phyloP scores from a whole-genome alignment of 257 asterid genomes.

The Solanum habrochaites region DNA sequence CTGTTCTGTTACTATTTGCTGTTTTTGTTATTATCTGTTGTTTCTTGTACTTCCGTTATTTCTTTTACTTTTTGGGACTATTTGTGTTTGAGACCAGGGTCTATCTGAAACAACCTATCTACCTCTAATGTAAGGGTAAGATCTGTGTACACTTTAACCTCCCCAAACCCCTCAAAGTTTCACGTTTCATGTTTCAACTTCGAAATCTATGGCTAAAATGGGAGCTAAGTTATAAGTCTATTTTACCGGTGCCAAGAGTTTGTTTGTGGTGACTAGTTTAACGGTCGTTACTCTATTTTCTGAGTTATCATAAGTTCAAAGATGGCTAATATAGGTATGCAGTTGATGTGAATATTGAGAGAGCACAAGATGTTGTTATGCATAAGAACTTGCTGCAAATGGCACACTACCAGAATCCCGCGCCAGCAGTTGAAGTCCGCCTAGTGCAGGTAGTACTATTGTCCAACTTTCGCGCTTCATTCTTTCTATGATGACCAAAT shows the following conservation, averaged over 20 bases:
- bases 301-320: background rate
- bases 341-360: slow-evolving; percentile 69
- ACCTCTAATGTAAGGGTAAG: background rate
- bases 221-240: background rate
- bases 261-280: background rate
- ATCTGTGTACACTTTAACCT: background rate
- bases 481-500: background rate
- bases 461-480: background rate
- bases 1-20: background rate
- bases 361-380: slow-evolving; percentile 79
- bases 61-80: background rate
- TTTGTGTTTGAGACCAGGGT: background rate
- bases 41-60: background rate
- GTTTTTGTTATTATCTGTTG: background rate
- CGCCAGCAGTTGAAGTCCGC: slow-evolving; percentile 84
- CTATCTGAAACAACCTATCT: background rate
- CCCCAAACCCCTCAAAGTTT: background rate
- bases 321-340: slow-evolving; percentile 37
- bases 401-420: slow-evolving; percentile 60
- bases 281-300: background rate
- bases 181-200: background rate
- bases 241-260: background rate
- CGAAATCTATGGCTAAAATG: background rate
- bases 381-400: slow-evolving; percentile 70
- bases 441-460: slow-evolving; percentile 55